Evolutionary conservation across 495 filamentous ascomycete species (phyloP), one percentile per base, ranked within the genome.

Genomic region (Tetracladium marchalianum): DNA sequence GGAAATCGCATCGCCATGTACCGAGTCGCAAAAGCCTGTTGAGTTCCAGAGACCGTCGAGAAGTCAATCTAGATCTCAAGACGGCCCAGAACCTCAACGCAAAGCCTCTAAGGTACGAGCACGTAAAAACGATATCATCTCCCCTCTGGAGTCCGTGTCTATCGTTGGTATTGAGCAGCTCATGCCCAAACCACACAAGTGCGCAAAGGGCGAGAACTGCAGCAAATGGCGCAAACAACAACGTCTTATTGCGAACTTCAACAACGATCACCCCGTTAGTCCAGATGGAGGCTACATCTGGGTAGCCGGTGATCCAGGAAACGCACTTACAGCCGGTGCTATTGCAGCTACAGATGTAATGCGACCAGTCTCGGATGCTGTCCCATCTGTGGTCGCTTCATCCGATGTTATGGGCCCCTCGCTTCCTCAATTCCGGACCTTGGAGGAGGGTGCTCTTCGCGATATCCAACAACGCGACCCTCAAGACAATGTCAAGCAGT

Each of bases 101-200:
- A 70, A 67, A 39, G 61, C 57, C 19, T 65, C 65, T 13, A 63
- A 56, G 49, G 67, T 73, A 46, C 60, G 63, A 44, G 66, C 64
- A 37, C 68, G 66, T 54, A 73, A 70, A 56, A 78, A 81, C 41
- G 81, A 85, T 41, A 64, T 81, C 32, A 76, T 90, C 56, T 75
- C 73, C 0, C 87, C 86, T 0, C 69, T 75, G 10, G 88, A 94
- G 50, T 88, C 87, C 5, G 84, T 90, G 2, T 93, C 89, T 0
- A 94, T 95, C 46, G 87, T 95, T 31, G 89, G 75, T 0, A 95
- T 95, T 49, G 89, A 95, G 64, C 86, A 95, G 59, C 56, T 90
- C 12, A 67, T 94, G 15, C 89, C 89, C 2, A 89, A 84, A 62
- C 74, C 77, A 0, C 92, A 98, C 62, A 76, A 70, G 33, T 98